Evolutionary conservation across 1,139 yeast genomes (phyloP).

Genomic region (Barnettozyma hawaiiensis): DNA sequence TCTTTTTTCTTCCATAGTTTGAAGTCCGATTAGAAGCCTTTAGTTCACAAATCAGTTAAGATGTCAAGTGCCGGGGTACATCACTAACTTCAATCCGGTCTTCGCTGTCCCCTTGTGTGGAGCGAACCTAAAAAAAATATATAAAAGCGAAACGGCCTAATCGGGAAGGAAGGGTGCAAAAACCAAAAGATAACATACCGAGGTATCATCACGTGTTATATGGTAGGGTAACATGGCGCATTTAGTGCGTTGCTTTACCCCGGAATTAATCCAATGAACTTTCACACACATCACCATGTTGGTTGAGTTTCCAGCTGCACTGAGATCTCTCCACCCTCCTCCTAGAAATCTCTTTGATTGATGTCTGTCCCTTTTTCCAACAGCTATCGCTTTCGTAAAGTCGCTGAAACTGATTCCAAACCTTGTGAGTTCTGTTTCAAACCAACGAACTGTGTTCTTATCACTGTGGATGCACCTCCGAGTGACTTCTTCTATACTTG

Average conservation of each 20-base stretch:
- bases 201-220: neutral
- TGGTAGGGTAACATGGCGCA: neutral
- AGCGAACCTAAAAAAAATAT: neutral
- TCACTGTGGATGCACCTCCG: constrained; percentile 41
- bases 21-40: neutral
- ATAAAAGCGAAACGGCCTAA: neutral
- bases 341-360: neutral
- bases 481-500: constrained; percentile 70
- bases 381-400: constrained; percentile 48
- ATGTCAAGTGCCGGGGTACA: neutral
- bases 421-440: constrained; percentile 66
- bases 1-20: too few species aligned
- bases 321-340: neutral
- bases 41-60: neutral
- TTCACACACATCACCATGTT: neutral
- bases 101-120: neutral
- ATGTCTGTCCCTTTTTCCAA: constrained; percentile 37
- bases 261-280: neutral
- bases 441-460: constrained; percentile 56
- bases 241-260: neutral
- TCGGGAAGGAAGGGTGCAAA: neutral
- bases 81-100: neutral
- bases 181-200: too few species aligned
- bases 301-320: too few species aligned
- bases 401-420: constrained; percentile 49